Base-by-base conservation (phyloP, 2,329 filamentous ascomycete genomes). In the Huntiella savannae region DNA sequence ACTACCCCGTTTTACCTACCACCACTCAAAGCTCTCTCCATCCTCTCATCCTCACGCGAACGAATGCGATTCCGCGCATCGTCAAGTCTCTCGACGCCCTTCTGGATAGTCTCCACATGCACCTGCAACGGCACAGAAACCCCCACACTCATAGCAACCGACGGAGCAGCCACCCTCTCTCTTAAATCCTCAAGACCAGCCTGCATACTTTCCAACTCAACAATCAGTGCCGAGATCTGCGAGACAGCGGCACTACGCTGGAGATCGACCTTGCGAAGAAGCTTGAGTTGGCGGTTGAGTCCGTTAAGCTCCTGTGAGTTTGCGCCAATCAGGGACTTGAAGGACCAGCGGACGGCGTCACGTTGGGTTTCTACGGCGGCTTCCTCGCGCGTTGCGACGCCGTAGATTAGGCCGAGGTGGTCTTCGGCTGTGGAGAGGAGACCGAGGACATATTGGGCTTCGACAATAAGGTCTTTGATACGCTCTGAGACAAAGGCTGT, bases 271-370 rank as follows among this genome's bases (percentile, higher is more conserved):
- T 77, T 69, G 1, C 64, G 59, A 8, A 92, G 67, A 4, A 88
- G 67, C 2, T 61, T 57, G 5, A 87, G 66, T 55, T 85, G 77
- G 17, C 66, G 63, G 46, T 76, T 67, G 50, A 81, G 70, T 52
- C 75, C 75, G 40, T 69, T 68, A 11, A 81, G 64, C 40, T 70
- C 69, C 13, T 64, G 62, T 32, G 67, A 65, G 57, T 87, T 84
- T 15, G 71, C 79, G 40, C 83, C 83, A 11, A 91, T 65, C 50
- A 79, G 71, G 0, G 78, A 82, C 79, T 82, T 86, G 6, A 91
- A 64, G 11, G 71, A 69, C 50, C 73, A 75, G 47, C 87, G 68
- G 2, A 85, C 68, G 49, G 82, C 73, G 47, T 78, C 75, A 37
- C 75, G 75, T 48, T 71, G 65, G 11, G 66, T 68, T 42, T 71